Evolutionary conservation across 305 asterid genomes (phyloP).

Genomic region (Fraxinus ornus): DNA sequence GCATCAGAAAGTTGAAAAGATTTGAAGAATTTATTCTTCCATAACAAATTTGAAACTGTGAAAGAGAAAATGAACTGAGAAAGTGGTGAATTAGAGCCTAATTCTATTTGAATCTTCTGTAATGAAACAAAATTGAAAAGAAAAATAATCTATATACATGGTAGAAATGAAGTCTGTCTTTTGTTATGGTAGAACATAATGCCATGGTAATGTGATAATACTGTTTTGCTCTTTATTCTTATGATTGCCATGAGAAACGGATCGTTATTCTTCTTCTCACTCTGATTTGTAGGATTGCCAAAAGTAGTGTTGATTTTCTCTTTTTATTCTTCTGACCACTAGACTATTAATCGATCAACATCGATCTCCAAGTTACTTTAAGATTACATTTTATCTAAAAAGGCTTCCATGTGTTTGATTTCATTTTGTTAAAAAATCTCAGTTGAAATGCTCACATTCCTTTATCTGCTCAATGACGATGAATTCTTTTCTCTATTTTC

Average conservation of each 20-base stretch:
- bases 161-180: not conserved
- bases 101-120: not conserved
- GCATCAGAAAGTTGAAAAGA: not conserved
- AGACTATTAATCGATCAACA: not conserved
- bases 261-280: not conserved
- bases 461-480: not conserved
- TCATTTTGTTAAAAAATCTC: not conserved
- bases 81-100: not conserved
- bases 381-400: not conserved
- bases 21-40: not conserved
- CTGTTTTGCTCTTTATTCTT: not conserved
- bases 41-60: not conserved
- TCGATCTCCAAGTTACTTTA: not conserved
- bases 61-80: not conserved
- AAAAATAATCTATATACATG: not conserved
- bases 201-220: not conserved
- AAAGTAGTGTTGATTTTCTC: not conserved
- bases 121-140: not conserved
- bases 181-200: not conserved
- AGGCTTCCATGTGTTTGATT: not conserved
- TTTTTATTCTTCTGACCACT: not conserved
- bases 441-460: not conserved
- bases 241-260: not conserved
- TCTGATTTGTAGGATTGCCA: not conserved
- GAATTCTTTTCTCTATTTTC: not conserved